Base-by-base conservation (phyloP, 257 asterid species). In the Primulina eburnea region DNA sequence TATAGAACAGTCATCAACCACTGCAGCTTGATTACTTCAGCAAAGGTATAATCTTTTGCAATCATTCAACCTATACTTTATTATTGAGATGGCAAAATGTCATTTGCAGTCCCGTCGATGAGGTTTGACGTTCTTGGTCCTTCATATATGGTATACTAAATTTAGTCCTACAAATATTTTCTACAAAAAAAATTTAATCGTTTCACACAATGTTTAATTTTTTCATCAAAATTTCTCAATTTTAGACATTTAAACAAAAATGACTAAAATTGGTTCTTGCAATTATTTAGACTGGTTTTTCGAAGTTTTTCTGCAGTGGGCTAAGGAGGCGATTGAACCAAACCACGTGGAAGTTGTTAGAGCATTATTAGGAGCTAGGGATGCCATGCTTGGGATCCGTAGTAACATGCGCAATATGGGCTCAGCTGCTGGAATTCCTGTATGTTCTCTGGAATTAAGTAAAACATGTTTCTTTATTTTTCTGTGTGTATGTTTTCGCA, bases 391-490 rank as follows among this genome's bases (percentile, higher is more conserved):
- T 53, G 78, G 20, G 33, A 94, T 94, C 87, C 85, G 99, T 82
- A 62, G 16, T 79, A 87, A 84, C 81, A 89, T 89, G 99, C 86
- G 89, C 75, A 83, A 70, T 78, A 91, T 94, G 97, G 99, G 99
- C 7, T 89, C 86, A 83, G 96, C 97, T 67, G 96, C 97, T 4
- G 92, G 97, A 75, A 88, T 94, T 47, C 97, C 99, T 40, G 99
- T 94, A 79, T 1, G 93, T 71, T 76, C 56, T 81, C 65, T 68
- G 38, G 38, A 10, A 64, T 32, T 32, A 59, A 55, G 65, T 2
- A 67, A 65, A 66, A 18, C 68, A 61, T 28, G 61, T 73, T 24
- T 56, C 30, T 1, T 57, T 35, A 63, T 40, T 38, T 6, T 64
- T 70, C 59, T 24, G 21, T 40, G 9, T 70, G 24, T 68, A n/a